phyloP scores from a whole-genome alignment of 2,329 filamentous ascomycete genomes.

The Penicillium fuscoglaucum region DNA sequence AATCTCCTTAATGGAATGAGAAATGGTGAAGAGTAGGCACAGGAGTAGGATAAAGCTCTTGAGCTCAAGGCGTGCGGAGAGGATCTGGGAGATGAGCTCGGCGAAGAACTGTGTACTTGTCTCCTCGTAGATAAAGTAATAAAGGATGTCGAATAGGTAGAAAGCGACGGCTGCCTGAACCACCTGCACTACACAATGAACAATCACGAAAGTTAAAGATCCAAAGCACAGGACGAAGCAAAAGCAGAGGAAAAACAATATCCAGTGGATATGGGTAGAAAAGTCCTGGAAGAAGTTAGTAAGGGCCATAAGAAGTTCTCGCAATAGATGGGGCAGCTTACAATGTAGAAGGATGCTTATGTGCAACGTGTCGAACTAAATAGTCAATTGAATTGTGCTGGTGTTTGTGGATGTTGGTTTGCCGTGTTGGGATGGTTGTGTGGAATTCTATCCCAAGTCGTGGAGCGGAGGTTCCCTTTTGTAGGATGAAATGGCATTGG shows the following conservation, averaged over 20 bases:
- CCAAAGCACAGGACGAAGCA: not conserved
- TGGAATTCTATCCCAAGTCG: not conserved
- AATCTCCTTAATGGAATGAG: not conserved
- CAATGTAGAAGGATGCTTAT: not conserved
- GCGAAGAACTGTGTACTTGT: not conserved
- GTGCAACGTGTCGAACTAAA: not conserved
- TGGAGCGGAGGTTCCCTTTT: not conserved
- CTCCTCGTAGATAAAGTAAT: not conserved
- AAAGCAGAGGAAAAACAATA: not conserved
- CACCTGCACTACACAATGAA: not conserved
- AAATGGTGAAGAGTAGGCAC: not conserved
- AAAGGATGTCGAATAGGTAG: not conserved
- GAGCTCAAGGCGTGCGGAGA: not conserved
- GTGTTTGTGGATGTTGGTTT: not conserved
- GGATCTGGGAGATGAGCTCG: not conserved
- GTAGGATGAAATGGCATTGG: not conserved
- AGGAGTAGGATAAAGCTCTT: not conserved
- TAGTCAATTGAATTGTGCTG: not conserved
- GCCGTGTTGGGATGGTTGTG: not conserved
- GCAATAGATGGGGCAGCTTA: not conserved
- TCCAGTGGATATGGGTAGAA: not conserved
- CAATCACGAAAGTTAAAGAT: not conserved
- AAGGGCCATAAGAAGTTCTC: not conserved
- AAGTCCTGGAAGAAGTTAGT: constrained; percentile 1
- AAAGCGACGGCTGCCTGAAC: not conserved